Base-by-base conservation (phyloP, 495 filamentous ascomycete species). In the Penicillium odoratum region DNA sequence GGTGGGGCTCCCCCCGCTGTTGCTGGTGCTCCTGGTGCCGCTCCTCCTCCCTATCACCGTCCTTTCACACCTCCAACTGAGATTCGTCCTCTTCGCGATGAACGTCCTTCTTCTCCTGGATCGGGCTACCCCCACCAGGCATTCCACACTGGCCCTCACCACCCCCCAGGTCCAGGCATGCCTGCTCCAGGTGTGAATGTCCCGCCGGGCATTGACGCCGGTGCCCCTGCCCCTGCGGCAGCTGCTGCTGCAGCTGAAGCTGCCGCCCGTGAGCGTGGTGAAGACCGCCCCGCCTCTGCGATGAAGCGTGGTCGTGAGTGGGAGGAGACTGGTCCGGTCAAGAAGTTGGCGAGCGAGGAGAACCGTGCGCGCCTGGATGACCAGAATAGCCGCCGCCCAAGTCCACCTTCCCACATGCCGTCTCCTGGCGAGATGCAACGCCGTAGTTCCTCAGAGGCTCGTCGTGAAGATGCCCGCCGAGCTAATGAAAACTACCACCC, bases 321-420 rank as follows among this genome's bases (percentile, higher is more conserved):
- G 90, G 94, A 97, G 53, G 93, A 96, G 18, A 70, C 81, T 29
- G 79, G 81, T 2, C 75, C 84, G 16, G 72, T 69, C 45, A 96
- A 97, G 74, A 97, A 97, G 77, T 85, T 86, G 44, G 85, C 91
- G 5, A 95, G 84, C 29, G 93, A 97, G 6, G 94, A 98, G 68
- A 88, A 78, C 54, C 87, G 93, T 47, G 88, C 89, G 45, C 88
- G 91, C 52, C 81, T 97, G 66, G 92, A 96, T 28, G 92, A 97
- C 66, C 83, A 89, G 63, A 83, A 85, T 50, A 83, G 86, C 63
- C 91, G 90, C 54, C 88, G 93, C 36, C 82, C 83, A 5, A 93
- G 85, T 34, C 84, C 86, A 11, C 80, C 83, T 36, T 79, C 78
- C 31, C 74, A 79, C 59, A 65, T 78, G 60, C 71, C 79, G 33